These are phyloP conservation scores for Aspergillus felis DNA, from an alignment of 2,329 filamentous ascomycete species.

Conservation along the genomic window DNA sequence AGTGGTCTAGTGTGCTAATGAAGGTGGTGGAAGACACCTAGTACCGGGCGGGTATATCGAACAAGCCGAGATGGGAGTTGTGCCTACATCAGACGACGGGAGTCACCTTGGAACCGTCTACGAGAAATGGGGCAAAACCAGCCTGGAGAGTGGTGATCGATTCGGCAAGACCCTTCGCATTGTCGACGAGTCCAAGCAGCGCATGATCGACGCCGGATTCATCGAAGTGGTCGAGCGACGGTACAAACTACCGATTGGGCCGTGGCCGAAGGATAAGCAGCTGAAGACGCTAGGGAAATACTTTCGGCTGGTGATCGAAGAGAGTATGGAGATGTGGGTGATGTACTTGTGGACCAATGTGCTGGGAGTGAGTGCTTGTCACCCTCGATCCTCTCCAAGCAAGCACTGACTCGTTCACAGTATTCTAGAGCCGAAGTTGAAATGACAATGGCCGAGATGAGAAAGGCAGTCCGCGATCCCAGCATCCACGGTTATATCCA, in stretches of 20 bases:
- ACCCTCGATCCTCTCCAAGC: neutral
- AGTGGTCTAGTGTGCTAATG: neutral
- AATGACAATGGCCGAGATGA: neutral
- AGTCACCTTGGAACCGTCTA: conserved; percentile 30
- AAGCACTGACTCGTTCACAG: neutral
- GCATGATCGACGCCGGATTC: conserved; percentile 24
- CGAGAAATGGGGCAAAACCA: conserved; percentile 13
- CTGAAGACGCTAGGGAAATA: conserved; percentile 21
- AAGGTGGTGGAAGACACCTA: conserved; percentile 22
- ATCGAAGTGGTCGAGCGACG: conserved; percentile 20
- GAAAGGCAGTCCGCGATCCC: neutral
- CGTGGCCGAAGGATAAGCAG: conserved; percentile 14
- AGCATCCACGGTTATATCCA: neutral
- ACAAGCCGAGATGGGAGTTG: conserved; percentile 39
- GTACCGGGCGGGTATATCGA: conserved; percentile 37
- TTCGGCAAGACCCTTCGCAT: conserved; percentile 26
- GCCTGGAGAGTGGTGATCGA: conserved; percentile 19
- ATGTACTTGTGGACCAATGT: conserved; percentile 23
- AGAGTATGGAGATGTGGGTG: conserved; percentile 27
- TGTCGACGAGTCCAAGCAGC: conserved; percentile 21
- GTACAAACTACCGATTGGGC: conserved; percentile 23
- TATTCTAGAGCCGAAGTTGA: neutral
- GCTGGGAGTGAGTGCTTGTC: conserved; percentile 17
- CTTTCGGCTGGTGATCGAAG: conserved; percentile 22
- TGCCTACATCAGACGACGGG: conserved; percentile 38